Conservation (phyloP, 139 green algal species). For the Choricystis sp. region DNA sequence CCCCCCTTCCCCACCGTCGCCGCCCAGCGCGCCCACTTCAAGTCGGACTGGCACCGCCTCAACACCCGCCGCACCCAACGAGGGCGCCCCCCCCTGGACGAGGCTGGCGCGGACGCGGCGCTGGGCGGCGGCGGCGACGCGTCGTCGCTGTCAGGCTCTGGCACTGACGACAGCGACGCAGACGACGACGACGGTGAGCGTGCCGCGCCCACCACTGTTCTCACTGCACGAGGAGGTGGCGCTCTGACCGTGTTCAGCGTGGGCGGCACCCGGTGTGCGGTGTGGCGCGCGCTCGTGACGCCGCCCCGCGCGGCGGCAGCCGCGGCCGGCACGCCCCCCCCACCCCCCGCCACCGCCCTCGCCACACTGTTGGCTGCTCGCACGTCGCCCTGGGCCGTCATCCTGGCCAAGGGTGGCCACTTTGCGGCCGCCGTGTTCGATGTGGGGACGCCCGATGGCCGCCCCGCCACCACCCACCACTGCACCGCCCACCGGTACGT, state of each 20-base stretch:
- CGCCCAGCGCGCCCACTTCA: constrained; percentile 72
- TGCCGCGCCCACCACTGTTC: no score
- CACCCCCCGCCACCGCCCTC: no score
- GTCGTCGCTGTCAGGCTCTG: not conserved
- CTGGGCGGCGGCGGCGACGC: constrained; percentile 4
- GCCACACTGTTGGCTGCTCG: no score
- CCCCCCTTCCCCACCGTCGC: constrained; percentile 26
- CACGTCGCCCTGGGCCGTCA: no score
- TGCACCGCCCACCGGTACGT: constrained; percentile 80
- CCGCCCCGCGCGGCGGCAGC: no score
- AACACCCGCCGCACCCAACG: constrained; percentile 60
- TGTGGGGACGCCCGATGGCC: constrained; percentile 2
- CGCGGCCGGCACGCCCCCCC: no score
- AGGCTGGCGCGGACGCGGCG: constrained; percentile 1
- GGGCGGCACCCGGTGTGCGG: no score
- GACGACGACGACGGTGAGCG: constrained; percentile 21
- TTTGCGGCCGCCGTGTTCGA: constrained; percentile 58
- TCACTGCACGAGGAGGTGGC: no score
- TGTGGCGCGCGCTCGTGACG: no score
- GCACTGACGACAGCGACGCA: constrained; percentile 18
- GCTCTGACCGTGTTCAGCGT: no score
- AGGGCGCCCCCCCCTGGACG: constrained; percentile 29
- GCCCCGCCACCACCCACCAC: constrained; percentile 28
- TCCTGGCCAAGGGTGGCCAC: constrained; percentile 41
- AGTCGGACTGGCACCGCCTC: constrained; percentile 73